phyloP scores from a whole-genome alignment of 306 rosid genomes.

The Prinsepia uniflora region DNA sequence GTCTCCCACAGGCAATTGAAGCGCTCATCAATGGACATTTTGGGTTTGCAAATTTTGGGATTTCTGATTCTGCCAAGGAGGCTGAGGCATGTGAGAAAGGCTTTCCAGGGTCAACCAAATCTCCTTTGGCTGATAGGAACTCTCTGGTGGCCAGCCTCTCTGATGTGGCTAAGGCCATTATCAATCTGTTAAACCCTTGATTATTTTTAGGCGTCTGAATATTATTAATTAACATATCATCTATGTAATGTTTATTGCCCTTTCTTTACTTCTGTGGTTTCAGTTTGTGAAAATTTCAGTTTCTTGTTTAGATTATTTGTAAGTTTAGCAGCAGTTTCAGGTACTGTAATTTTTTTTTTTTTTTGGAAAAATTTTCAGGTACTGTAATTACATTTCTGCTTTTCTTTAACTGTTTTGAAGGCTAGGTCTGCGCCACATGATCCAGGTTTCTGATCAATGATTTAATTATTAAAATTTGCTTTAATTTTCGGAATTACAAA shows the following conservation, averaged over 20 bases:
- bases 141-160: slow-evolving; percentile 46
- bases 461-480: too few relatives aligned
- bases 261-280: neutral
- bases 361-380: too few relatives aligned
- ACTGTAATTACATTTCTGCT: neutral
- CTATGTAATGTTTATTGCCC: neutral
- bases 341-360: neutral
- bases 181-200: slow-evolving; percentile 42
- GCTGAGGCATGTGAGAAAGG: slow-evolving; percentile 58
- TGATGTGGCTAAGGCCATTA: slow-evolving; percentile 58
- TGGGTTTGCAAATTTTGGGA: slow-evolving; percentile 65
- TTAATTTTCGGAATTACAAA: too few relatives aligned
- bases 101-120: slow-evolving; percentile 35
- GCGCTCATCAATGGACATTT: slow-evolving; percentile 51
- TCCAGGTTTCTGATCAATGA: too few relatives aligned
- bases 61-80: slow-evolving; percentile 65
- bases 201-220: neutral
- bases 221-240: too few relatives aligned
- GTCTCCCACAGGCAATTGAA: slow-evolving; percentile 73
- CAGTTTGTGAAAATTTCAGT: neutral
- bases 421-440: neutral
- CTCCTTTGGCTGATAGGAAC: slow-evolving; percentile 52
- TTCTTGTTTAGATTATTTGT: neutral
- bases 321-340: neutral
- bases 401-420: neutral